Evolutionary conservation across 2,329 filamentous ascomycete genomes (phyloP).

Genomic region (Diplodia seriata): DNA sequence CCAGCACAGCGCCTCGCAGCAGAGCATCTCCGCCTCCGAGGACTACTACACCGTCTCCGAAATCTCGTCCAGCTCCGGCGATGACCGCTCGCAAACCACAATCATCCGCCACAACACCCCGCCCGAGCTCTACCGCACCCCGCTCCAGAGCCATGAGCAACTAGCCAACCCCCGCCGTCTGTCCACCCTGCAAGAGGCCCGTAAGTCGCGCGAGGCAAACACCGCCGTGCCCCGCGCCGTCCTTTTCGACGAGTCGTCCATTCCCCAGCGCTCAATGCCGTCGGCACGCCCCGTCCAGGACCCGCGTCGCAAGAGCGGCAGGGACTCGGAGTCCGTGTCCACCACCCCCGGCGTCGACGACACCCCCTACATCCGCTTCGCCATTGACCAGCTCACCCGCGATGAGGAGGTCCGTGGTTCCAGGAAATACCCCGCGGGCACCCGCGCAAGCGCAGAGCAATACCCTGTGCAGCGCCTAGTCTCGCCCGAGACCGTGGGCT

Average conservation of each 20-base stretch:
- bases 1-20: slow-evolving; percentile 51
- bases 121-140: slow-evolving; percentile 45
- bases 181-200: slow-evolving; percentile 29
- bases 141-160: slow-evolving; percentile 48
- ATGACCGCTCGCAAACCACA: slow-evolving; percentile 41
- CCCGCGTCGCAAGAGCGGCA: slow-evolving; percentile 20
- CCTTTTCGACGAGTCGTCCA: slow-evolving; percentile 40
- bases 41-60: slow-evolving; percentile 57
- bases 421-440: slow-evolving; percentile 54
- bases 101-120: slow-evolving; percentile 43
- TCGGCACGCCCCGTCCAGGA: slow-evolving; percentile 11
- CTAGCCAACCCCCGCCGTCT: slow-evolving; percentile 34
- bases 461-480: slow-evolving; percentile 61
- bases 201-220: slow-evolving; percentile 8
- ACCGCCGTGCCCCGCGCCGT: slow-evolving; percentile 39
- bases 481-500: slow-evolving; percentile 41
- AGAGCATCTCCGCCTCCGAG: slow-evolving; percentile 57
- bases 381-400: slow-evolving; percentile 83
- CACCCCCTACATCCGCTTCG: slow-evolving; percentile 86
- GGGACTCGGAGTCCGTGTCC: slow-evolving; percentile 44
- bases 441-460: slow-evolving; percentile 42
- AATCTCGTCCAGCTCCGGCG: slow-evolving; percentile 47
- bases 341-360: slow-evolving; percentile 76
- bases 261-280: slow-evolving; percentile 22
- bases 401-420: slow-evolving; percentile 68